Base-by-base conservation (phyloP, 2,329 filamentous ascomycete genomes). In the Fusarium foetens region DNA sequence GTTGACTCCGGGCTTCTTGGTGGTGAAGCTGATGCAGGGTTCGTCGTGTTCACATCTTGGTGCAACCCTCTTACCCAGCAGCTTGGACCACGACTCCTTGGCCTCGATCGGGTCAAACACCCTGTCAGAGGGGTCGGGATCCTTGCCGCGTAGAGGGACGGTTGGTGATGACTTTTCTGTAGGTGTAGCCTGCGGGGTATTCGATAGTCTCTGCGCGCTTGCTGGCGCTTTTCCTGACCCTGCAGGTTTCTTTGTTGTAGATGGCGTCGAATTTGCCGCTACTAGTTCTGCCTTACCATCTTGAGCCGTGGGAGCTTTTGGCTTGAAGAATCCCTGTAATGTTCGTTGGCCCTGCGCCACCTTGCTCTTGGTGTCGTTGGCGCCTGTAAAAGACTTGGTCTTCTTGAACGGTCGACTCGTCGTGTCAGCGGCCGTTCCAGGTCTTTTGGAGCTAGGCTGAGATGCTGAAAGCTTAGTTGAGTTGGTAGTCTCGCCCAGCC, bases 41-140 rank as follows among this genome's bases (percentile, higher is more conserved):
- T 98, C 95, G 58, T 90, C 86, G 78, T 99, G 96, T 52, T 98
- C 94, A 79, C 96, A 99, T 63, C 88, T 88, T 2, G 96, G 96
- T 2, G 89, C 86, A 3, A 89, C 83, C 63, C 92, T 91, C 80
- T 92, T 94, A 21, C 91, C 89, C 69, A 98, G 91, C 19, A 98
- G 86, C 79, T 92, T 94, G 8, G 90, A 91, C 96, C 96, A 98
- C 27, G 92, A 92, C 77, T 96, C 92, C 79, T 94, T 95, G 49
- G 88, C 88, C 68, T 89, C 86, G 54, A 94, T 89, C 1, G 92
- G 91, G 74, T 95, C 93, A 67, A 92, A 85, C 4, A 89, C 84
- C 62, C 80, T 85, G 13, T 82, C 84, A 4, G 66, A 64, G 19
- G 63, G 25, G 6, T 78, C 71, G 29, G 70, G 53, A 16, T 61